Evolutionary conservation across 1,139 yeast species (phyloP).

Genomic region (Pichia sp.): DNA sequence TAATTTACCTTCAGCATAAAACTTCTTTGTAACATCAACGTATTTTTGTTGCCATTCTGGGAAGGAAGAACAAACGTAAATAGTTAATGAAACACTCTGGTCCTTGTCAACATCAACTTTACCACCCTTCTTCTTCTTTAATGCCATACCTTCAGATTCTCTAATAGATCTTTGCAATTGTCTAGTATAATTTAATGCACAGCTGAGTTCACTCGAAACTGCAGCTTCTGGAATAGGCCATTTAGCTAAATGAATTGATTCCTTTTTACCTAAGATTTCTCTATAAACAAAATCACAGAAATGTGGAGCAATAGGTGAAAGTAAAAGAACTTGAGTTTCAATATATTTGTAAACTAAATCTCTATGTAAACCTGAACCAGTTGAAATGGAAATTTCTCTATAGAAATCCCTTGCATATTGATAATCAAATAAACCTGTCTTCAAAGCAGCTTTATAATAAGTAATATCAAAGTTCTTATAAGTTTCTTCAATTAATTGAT

Average conservation of each 20-base stretch:
- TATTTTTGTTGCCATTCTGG: slow-evolving; percentile 96
- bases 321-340: slow-evolving; percentile 74
- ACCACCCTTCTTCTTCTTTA: slow-evolving; percentile 90
- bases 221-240: slow-evolving; percentile 76
- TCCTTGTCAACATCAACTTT: slow-evolving; percentile 64
- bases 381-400: slow-evolving; percentile 59
- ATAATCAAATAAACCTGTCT: slow-evolving; percentile 86
- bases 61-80: slow-evolving; percentile 74
- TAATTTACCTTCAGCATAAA: slow-evolving; percentile 58
- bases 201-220: slow-evolving; percentile 53
- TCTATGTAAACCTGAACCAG: slow-evolving; percentile 64
- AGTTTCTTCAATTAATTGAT: slow-evolving; percentile 67
- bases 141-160: slow-evolving; percentile 82
- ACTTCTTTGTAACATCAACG: slow-evolving; percentile 74
- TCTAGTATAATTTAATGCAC: slow-evolving; percentile 75
- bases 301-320: slow-evolving; percentile 95
- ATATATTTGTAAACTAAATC: slow-evolving; percentile 78
- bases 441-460: slow-evolving; percentile 82
- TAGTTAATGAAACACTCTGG: slow-evolving; percentile 64
- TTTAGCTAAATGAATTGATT: slow-evolving; percentile 58
- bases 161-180: slow-evolving; percentile 75
- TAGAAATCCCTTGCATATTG: slow-evolving; percentile 95
- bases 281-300: slow-evolving; percentile 86
- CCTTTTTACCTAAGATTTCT: slow-evolving; percentile 58
- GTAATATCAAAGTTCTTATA: slow-evolving; percentile 64